phyloP scores from a whole-genome alignment of 352 stramenopile species.

The Phytophthora tubulina region DNA sequence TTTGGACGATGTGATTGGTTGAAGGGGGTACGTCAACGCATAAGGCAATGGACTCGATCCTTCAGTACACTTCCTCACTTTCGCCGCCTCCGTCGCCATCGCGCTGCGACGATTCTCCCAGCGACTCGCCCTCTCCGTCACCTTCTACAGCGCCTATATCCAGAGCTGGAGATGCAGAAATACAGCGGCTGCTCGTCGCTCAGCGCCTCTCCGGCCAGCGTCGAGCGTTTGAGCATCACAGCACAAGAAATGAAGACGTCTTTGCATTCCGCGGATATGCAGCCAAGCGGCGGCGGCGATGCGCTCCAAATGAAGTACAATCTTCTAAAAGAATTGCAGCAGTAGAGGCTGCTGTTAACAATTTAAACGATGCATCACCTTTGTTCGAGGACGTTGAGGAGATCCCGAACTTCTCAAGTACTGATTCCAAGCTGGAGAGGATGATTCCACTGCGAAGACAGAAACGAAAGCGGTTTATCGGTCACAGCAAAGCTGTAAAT shows the following conservation, averaged over 20 bases:
- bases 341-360: not conserved
- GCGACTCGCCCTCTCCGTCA: not conserved
- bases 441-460: constrained; percentile 12
- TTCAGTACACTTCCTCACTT: constrained; percentile 23
- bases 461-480: constrained; percentile 26
- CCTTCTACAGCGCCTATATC: not conserved
- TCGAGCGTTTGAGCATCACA: constrained; percentile 6
- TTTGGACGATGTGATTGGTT: constrained; percentile 1
- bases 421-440: not conserved
- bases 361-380: not conserved
- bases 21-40: too few species aligned
- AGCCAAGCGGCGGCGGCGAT: constrained; percentile 27
- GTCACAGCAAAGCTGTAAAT: constrained; percentile 49
- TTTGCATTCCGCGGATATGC: constrained; percentile 51
- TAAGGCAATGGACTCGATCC: constrained; percentile 27
- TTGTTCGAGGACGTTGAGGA: constrained; percentile 10
- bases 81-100: constrained; percentile 16
- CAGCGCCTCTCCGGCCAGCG: constrained; percentile 6
- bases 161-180: not conserved
- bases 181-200: constrained; percentile 1
- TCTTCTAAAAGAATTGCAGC: not conserved
- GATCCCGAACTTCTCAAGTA: not conserved
- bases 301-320: not conserved
- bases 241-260: constrained; percentile 27
- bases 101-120: not conserved